Evolutionary conservation across 345 rosid genomes (phyloP).

Genomic region (Gossypium anomalum): DNA sequence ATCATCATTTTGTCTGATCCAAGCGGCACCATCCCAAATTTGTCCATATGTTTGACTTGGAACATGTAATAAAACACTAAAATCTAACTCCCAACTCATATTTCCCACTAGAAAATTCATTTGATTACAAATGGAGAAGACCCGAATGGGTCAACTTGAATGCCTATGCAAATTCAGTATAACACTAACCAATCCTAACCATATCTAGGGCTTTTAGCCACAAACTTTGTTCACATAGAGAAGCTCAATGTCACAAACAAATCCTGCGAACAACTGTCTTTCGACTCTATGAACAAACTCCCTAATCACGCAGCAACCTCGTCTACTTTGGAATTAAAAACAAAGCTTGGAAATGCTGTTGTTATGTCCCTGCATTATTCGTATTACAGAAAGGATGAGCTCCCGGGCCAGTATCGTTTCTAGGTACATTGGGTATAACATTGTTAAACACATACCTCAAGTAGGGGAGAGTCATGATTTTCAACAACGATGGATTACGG

Average conservation of each 20-base stretch:
- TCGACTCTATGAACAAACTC: not conserved
- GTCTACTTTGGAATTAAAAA: conserved; percentile 84
- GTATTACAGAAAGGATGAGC: not conserved
- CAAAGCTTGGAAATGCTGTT: conserved; percentile 87
- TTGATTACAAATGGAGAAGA: not conserved
- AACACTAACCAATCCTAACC: not conserved
- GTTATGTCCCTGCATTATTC: conserved; percentile 75
- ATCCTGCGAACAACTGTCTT: not conserved
- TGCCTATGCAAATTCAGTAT: not conserved
- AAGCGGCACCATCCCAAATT: too few species aligned
- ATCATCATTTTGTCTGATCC: too few species aligned
- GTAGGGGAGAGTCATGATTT: conserved; percentile 94
- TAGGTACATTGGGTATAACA: not conserved
- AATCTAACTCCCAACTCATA: not conserved
- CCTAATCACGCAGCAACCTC: conserved; percentile 58
- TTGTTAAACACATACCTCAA: conserved; percentile 45
- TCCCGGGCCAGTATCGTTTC: not conserved
- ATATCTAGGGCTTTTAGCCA: not conserved
- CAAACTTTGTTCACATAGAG: not conserved
- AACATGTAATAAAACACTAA: not conserved
- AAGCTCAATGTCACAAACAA: not conserved
- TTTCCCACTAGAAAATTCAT: not conserved
- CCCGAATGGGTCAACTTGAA: not conserved
- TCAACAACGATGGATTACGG: conserved; percentile 77
- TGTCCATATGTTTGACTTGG: too few species aligned